These are phyloP conservation scores for Aspergillus flavus DNA, from an alignment of 2,329 filamentous ascomycete species.

Conservation along the genomic window DNA sequence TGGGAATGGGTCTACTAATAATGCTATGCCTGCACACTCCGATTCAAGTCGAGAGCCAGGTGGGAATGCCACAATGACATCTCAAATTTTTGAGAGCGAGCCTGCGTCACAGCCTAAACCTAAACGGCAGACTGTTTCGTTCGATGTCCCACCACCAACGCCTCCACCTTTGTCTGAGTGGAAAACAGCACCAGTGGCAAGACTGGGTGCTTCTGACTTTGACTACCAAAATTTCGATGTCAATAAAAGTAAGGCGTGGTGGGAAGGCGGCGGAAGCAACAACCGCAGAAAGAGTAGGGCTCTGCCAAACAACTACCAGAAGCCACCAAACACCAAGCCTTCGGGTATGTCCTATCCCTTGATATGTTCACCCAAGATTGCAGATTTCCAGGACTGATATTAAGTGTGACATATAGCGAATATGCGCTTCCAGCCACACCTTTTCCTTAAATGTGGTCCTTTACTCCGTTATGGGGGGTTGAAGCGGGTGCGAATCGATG, in stretches of 20 bases:
- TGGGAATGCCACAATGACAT: conserved; percentile 17
- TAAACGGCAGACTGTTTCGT: conserved; percentile 47
- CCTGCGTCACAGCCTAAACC: conserved; percentile 30
- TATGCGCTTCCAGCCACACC: conserved; percentile 76
- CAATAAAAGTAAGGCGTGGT: conserved; percentile 69
- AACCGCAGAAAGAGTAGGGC: conserved; percentile 52
- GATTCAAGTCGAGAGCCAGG: conserved; percentile 15
- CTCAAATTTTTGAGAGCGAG: conserved; percentile 21
- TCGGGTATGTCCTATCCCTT: conserved; percentile 27
- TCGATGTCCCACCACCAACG: conserved; percentile 50
- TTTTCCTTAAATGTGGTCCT: conserved; percentile 89
- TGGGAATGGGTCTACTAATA: background rate
- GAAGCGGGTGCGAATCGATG: conserved; percentile 53
- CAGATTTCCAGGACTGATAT: background rate
- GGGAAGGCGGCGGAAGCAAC: conserved; percentile 64
- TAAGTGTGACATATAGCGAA: conserved; percentile 41
- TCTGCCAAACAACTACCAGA: conserved; percentile 39
- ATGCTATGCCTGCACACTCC: background rate
- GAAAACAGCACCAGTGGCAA: conserved; percentile 68
- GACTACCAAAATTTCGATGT: conserved; percentile 55
- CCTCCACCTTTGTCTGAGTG: conserved; percentile 61
- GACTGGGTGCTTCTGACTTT: conserved; percentile 60
- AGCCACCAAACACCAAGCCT: conserved; percentile 34
- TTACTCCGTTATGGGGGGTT: conserved; percentile 88
- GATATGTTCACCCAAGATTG: background rate